phyloP scores from a whole-genome alignment of 805 yeast genomes.

The Wickerhamiella spandovensis region DNA sequence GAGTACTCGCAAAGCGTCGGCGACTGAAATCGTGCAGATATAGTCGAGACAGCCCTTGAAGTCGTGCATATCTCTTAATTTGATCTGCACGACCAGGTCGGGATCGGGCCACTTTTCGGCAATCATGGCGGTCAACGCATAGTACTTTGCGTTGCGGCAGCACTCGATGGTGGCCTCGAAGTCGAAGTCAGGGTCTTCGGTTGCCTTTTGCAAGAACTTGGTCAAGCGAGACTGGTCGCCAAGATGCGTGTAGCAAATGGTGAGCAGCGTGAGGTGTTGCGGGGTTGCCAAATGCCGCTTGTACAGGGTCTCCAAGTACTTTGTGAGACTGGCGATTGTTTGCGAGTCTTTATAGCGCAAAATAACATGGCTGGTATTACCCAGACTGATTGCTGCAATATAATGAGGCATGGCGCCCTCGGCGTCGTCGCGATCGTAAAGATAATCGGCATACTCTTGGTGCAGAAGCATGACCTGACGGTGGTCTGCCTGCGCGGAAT shows the following conservation, averaged over 20 bases:
- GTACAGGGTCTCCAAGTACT: slow-evolving; percentile 50
- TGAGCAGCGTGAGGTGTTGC: slow-evolving; percentile 68
- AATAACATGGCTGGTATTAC: slow-evolving; percentile 63
- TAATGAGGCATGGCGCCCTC: slow-evolving; percentile 66
- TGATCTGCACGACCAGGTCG: slow-evolving; percentile 60
- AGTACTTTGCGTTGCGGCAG: slow-evolving; percentile 60
- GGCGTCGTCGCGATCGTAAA: slow-evolving; percentile 51
- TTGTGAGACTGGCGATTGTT: slow-evolving; percentile 48
- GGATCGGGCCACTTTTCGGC: slow-evolving; percentile 65
- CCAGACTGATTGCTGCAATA: slow-evolving; percentile 40
- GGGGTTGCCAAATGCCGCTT: slow-evolving; percentile 43
- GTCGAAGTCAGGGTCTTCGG: slow-evolving; percentile 37
- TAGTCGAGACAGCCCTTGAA: slow-evolving; percentile 48
- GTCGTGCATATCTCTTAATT: slow-evolving; percentile 50
- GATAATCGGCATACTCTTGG: slow-evolving; percentile 54
- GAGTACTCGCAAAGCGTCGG: slow-evolving; percentile 62
- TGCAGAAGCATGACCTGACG: slow-evolving; percentile 21
- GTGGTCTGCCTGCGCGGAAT: slow-evolving; percentile 21
- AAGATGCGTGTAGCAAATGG: slow-evolving; percentile 70
- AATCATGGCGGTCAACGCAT: slow-evolving; percentile 50
- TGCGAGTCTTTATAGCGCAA: slow-evolving; percentile 68
- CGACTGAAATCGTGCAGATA: slow-evolving; percentile 54
- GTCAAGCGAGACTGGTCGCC: slow-evolving; percentile 46
- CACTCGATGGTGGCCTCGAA: slow-evolving; percentile 51
- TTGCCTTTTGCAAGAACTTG: slow-evolving; percentile 38